Evolutionary conservation across 2,329 filamentous ascomycete genomes (phyloP), one percentile per base, ranked within the genome.

Genomic region (Aschersonia sp.): DNA sequence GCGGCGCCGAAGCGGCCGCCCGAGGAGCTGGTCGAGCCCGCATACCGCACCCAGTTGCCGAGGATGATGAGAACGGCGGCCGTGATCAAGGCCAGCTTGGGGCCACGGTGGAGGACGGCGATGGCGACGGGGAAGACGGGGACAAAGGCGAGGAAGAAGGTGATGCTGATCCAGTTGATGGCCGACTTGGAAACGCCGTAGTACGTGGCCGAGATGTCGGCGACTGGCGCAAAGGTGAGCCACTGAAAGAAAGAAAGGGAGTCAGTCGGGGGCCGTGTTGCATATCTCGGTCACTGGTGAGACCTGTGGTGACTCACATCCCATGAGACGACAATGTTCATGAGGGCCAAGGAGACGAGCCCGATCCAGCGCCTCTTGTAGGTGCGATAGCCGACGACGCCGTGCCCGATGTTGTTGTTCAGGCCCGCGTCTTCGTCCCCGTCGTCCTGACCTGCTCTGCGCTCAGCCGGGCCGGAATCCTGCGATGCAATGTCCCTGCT

Each of bases 321-420:
- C 90, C 90, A 97, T 59, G 86, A 94, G 42, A 95, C 83, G 51
- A 97, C 79, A 48, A 96, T 83, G 62, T 97, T 98, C 66, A 97
- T 71, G 57, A 97, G 66, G 6, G 88, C 83, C 59, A 97, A 67
- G 64, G 95, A 86, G 29, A 77, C 67, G 46, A 98, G 70, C 1
- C 92, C 92, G 62, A 95, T 85, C 81, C 87, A 98, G 43, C 92
- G 77, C 58, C 87, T 77, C 66, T 85, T 90, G 62, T 97, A 97
- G 9, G 67, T 69, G 47, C 63, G 62, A 48, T 69, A 70, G 30
- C 39, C 52, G 29, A 57, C 56, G 30, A 49, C 50, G 4, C 12
- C 35, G 3, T 37, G 35, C 35, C 35, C 8, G 35, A 4, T 9
- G 35, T 4, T 8, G 35, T 12, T 12, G 35, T 12, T 12, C 35